Conservation (phyloP, 306 rosid species). For the Quillaja saponaria region DNA sequence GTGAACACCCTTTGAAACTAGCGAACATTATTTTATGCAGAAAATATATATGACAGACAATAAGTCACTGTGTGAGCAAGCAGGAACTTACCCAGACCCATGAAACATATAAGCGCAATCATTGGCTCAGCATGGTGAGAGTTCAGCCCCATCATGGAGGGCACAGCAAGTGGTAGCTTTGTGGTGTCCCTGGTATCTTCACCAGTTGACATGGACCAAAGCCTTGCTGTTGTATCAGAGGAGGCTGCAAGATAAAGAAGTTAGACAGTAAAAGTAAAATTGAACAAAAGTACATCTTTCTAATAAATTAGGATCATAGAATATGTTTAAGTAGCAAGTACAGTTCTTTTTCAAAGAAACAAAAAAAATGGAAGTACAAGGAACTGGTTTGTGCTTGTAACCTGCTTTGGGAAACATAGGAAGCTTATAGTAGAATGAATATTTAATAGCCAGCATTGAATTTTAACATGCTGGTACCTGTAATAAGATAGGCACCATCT, state of each 20-base stretch:
- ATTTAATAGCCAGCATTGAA: conserved; percentile 3
- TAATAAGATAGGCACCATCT: conserved; percentile 95
- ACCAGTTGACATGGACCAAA: conserved; percentile 87
- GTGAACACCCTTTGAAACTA: too few relatives aligned
- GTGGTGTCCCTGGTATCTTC: conserved; percentile 95
- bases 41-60: too few relatives aligned
- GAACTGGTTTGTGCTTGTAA: not conserved
- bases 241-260: conserved; percentile 62
- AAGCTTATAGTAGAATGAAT: too few relatives aligned
- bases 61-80: too few relatives aligned
- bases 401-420: too few relatives aligned
- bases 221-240: conserved; percentile 92
- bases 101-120: not conserved
- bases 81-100: not conserved
- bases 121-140: conserved; percentile 49
- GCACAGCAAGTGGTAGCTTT: conserved; percentile 96
- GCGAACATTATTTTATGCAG: too few relatives aligned
- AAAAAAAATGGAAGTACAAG: conserved; percentile 12
- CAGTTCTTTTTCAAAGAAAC: not conserved
- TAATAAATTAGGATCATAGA: not conserved
- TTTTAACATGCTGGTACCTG: conserved; percentile 55
- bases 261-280: not conserved
- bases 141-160: conserved; percentile 94
- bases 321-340: conserved; percentile 16
- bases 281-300: conserved; percentile 1